Percentiles rank a stretch among this genome's conserved stretches.
These are phyloP conservation scores for Colletotrichum eremochloae DNA, from an alignment of 2,329 filamentous ascomycete species.

Conservation along the genomic window DNA sequence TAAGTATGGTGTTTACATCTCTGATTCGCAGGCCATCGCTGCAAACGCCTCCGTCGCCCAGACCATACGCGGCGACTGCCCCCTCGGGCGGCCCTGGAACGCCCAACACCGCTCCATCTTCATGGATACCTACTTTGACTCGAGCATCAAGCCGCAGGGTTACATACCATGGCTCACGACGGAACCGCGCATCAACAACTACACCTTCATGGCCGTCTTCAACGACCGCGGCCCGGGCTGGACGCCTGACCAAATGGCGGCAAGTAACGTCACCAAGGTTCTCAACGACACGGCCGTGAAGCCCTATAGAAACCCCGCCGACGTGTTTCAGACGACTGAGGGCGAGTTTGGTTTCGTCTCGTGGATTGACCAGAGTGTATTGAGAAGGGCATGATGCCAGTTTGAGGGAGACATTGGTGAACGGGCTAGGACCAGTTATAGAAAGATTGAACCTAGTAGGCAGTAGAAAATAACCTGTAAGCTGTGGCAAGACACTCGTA, in stretches of 20 bases:
- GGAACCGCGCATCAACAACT: conserved; percentile 56
- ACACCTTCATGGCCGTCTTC: conserved; percentile 71
- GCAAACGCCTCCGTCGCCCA: conserved; percentile 63
- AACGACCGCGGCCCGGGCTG: conserved; percentile 65
- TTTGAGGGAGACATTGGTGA: background rate
- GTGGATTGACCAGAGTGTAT: conserved; percentile 41
- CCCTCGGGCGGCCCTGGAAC: conserved; percentile 75
- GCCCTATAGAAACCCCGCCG: conserved; percentile 44
- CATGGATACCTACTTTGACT: conserved; percentile 66
- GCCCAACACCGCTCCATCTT: conserved; percentile 69
- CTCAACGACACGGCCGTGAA: conserved; percentile 53
- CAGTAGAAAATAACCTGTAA: background rate
- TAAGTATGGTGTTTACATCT: conserved; percentile 76
- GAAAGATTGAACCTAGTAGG: background rate
- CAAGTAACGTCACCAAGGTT: conserved; percentile 58
- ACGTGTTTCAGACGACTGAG: conserved; percentile 37
- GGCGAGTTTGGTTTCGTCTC: conserved; percentile 32
- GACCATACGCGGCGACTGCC: conserved; percentile 59
- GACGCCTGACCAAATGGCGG: conserved; percentile 60
- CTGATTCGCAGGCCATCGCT: conserved; percentile 65
- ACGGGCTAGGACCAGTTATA: background rate
- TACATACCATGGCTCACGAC: conserved; percentile 66
- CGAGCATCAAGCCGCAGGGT: conserved; percentile 64
- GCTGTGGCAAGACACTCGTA: too few relatives aligned
- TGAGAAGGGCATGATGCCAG: conserved; percentile 23